These are phyloP conservation scores for Xylariales sp. DNA, from an alignment of 2,329 filamentous ascomycete genomes.

Conservation along the genomic window DNA sequence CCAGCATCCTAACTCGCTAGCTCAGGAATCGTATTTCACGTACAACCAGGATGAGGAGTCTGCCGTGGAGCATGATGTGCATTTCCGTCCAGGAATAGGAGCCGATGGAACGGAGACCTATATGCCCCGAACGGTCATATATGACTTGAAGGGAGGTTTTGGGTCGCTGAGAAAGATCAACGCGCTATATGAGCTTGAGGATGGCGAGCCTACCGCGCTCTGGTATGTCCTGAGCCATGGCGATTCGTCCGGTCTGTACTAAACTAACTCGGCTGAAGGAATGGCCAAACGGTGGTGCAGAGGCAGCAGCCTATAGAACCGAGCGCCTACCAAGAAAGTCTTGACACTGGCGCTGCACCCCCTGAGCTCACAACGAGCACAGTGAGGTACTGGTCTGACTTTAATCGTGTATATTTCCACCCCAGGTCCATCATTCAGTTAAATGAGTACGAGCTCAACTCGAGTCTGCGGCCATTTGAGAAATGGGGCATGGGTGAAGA, in stretches of 20 bases:
- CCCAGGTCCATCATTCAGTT: constrained; percentile 83
- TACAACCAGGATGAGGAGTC: constrained; percentile 66
- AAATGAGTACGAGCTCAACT: constrained; percentile 81
- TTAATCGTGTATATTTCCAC: constrained; percentile 87
- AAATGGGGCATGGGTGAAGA: constrained; percentile 70
- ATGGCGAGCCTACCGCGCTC: constrained; percentile 26
- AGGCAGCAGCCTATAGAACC: constrained; percentile 62
- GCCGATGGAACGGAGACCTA: constrained; percentile 86
- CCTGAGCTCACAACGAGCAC: constrained; percentile 62
- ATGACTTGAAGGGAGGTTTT: constrained; percentile 92
- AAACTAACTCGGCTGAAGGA: too few relatives aligned
- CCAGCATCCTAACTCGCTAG: background rate
- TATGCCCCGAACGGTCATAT: constrained; percentile 85
- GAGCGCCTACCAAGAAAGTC: constrained; percentile 72
- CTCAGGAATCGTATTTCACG: constrained; percentile 93
- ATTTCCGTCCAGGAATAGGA: constrained; percentile 80
- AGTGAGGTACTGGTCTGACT: constrained; percentile 97
- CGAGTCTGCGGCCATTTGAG: constrained; percentile 76
- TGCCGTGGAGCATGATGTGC: constrained; percentile 75
- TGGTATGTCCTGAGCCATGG: constrained; percentile 27
- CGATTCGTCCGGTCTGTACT: background rate
- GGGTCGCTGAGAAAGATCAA: constrained; percentile 85
- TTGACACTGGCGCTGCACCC: constrained; percentile 65
- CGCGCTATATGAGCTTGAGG: constrained; percentile 67
- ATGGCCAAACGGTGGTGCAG: constrained; percentile 64